Conservation (phyloP, 305 asterid genomes). For the Fraxinus sp. region DNA sequence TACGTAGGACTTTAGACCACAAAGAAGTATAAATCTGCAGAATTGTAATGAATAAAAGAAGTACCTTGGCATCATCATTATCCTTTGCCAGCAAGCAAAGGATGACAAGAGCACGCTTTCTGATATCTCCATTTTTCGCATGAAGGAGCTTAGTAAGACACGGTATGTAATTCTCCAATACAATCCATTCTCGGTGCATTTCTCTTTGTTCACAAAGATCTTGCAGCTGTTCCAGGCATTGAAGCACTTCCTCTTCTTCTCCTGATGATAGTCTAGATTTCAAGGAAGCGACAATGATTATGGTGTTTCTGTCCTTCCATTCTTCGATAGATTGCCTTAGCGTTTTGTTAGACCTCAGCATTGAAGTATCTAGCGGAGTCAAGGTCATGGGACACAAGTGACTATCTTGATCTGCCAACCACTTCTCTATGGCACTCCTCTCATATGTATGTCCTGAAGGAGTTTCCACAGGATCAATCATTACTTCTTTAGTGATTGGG, state of each 20-base stretch:
- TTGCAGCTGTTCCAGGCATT: slow-evolving; percentile 42
- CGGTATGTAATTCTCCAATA: slow-evolving; percentile 61
- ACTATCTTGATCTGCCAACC: slow-evolving; percentile 43
- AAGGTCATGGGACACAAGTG: slow-evolving; percentile 51
- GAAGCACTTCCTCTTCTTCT: slow-evolving; percentile 46
- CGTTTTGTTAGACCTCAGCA: slow-evolving; percentile 67
- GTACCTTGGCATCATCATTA: slow-evolving; percentile 62
- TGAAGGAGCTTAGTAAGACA: slow-evolving; percentile 46
- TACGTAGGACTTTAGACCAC: background rate
- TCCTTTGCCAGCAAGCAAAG: slow-evolving; percentile 57
- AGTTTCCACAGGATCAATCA: slow-evolving; percentile 68
- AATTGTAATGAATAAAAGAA: background rate
- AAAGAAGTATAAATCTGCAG: background rate
- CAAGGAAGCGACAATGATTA: slow-evolving; percentile 50
- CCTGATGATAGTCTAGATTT: slow-evolving; percentile 42
- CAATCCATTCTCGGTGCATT: slow-evolving; percentile 60
- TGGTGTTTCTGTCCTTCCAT: slow-evolving; percentile 69
- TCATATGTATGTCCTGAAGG: slow-evolving; percentile 65
- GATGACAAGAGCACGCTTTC: slow-evolving; percentile 45
- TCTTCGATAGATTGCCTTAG: slow-evolving; percentile 72
- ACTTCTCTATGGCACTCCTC: slow-evolving; percentile 61
- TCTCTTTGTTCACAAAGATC: slow-evolving; percentile 61
- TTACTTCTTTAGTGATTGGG: slow-evolving; percentile 60
- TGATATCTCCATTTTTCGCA: slow-evolving; percentile 46
- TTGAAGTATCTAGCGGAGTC: slow-evolving; percentile 40